Evolutionary conservation across 768 basidiomycete species (phyloP), one percentile per base, ranked within the genome.

Genomic region (Mycena venus): DNA sequence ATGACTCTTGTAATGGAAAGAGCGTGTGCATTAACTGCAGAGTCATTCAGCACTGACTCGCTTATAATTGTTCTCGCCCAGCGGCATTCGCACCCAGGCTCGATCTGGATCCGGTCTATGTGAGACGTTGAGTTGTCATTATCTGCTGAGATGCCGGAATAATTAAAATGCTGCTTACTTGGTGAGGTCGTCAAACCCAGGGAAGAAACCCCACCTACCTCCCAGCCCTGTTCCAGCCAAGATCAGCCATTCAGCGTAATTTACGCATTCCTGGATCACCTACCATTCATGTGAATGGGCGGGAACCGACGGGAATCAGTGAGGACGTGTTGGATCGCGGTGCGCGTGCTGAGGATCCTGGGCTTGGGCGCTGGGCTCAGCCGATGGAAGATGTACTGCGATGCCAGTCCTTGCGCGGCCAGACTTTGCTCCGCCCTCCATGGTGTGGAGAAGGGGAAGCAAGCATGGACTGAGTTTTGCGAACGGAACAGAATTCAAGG

Each of bases 401-500:
- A 75, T 4, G 78, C 81, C 25, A 86, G 73, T 3, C 83, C 84
- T 60, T 86, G 88, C 38, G 79, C 79, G 2, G 84, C 83, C 29
- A 91, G 80, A 23, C 79, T 83, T 6, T 82, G 71, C 65, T 83
- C 76, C 84, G 85, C 83, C 44, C 81, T 79, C 23, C 73, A 62
- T 17, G 93, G 93, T 0, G 89, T 89, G 82, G 91, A 84, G 86
- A 94, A 91, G 10, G 94, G 92, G 86, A 93, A 95, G 73, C 89
- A 85, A 1, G 85, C 89, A 78, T 93, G 92, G 15, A 86, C 81
- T n/a, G 88, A 90, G 82, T 82, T 86, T 89, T 77, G 88, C 23
- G 47, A 44, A 44, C 42, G 42, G 15, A 44, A 44, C 42, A 44
- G 17, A 17, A 44, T 44, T 49, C n/a, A 49, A 25, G 47, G 47